Evolutionary conservation across 2,329 filamentous ascomycete species (phyloP).

Genomic region (Torrubiellomyces zombiae): DNA sequence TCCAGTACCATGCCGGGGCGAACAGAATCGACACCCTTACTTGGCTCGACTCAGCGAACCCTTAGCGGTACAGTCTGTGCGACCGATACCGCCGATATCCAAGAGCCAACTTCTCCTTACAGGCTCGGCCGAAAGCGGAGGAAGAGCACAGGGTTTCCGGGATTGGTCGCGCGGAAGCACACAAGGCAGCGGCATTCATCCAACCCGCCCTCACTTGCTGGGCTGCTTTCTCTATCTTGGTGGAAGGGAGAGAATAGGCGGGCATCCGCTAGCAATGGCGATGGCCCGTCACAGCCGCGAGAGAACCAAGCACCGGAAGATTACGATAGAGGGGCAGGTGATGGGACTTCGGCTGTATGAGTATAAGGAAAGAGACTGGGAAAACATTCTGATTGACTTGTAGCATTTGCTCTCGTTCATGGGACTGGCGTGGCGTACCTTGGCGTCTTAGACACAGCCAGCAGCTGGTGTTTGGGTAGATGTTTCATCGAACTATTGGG

Average conservation of each 20-base stretch:
- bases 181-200: constrained; percentile 21
- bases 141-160: constrained; percentile 45
- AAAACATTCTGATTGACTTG: too few relatives aligned
- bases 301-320: constrained; percentile 9
- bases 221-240: constrained; percentile 39
- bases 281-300: constrained; percentile 2
- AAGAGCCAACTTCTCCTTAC: too few relatives aligned
- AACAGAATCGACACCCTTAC: constrained; percentile 23
- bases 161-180: constrained; percentile 36
- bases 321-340: constrained; percentile 5
- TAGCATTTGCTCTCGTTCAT: not conserved
- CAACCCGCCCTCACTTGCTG: constrained; percentile 32
- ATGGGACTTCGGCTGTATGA: constrained; percentile 18
- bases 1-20: constrained; percentile 31
- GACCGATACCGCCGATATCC: too few relatives aligned
- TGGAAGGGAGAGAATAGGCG: constrained; percentile 17
- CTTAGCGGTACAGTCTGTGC: constrained; percentile 15
- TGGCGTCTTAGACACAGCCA: constrained; percentile 1
- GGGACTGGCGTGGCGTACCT: not conserved
- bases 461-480: constrained; percentile 1
- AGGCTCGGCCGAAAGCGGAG: constrained; percentile 27
- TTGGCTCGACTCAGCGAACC: constrained; percentile 16
- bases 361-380: too few relatives aligned
- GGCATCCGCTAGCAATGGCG: constrained; percentile 3
- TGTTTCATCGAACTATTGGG: too few relatives aligned